Percentiles rank a stretch among this genome's conserved stretches.
phyloP scores from a whole-genome alignment of 176 grass and related monocot species.

The Otatea glauca region DNA sequence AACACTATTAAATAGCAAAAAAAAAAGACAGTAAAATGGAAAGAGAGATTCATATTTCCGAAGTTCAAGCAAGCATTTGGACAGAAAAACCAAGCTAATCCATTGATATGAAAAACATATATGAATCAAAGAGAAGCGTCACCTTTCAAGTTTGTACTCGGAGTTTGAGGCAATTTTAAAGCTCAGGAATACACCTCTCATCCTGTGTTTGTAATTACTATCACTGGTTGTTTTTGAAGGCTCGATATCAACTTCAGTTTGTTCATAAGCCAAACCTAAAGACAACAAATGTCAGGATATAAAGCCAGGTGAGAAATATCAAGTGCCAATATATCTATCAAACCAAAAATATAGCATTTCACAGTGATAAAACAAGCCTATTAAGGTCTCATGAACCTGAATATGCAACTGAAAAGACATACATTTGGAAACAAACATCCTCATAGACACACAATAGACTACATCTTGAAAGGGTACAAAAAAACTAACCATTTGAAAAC shows the following conservation, averaged over 20 bases:
- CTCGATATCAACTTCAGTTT: constrained; percentile 89
- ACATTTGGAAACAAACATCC: constrained; percentile 20
- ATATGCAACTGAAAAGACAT: constrained; percentile 6
- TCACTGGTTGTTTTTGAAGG: constrained; percentile 57
- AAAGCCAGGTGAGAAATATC: constrained; percentile 19
- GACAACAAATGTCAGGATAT: constrained; percentile 28
- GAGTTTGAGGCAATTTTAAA: constrained; percentile 88
- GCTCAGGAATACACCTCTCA: constrained; percentile 59
- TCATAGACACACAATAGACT: background rate
- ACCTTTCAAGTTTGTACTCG: constrained; percentile 92
- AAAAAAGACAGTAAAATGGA: constrained; percentile 7
- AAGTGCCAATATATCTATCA: constrained; percentile 1
- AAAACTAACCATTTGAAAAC: background rate
- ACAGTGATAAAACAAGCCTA: constrained; percentile 31
- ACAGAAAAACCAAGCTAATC: constrained; percentile 1
- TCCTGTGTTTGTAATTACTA: constrained; percentile 69
- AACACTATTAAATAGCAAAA: constrained; percentile 6
- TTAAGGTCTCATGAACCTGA: constrained; percentile 25
- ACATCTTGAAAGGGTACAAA: background rate
- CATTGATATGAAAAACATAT: background rate
- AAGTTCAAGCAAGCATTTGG: background rate
- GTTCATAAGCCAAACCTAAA: constrained; percentile 87
- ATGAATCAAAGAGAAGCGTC: constrained; percentile 26
- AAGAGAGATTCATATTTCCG: background rate
- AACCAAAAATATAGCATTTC: background rate